Base-by-base conservation (phyloP, 1,139 yeast species). In the Meyerozyma elateridarum region DNA sequence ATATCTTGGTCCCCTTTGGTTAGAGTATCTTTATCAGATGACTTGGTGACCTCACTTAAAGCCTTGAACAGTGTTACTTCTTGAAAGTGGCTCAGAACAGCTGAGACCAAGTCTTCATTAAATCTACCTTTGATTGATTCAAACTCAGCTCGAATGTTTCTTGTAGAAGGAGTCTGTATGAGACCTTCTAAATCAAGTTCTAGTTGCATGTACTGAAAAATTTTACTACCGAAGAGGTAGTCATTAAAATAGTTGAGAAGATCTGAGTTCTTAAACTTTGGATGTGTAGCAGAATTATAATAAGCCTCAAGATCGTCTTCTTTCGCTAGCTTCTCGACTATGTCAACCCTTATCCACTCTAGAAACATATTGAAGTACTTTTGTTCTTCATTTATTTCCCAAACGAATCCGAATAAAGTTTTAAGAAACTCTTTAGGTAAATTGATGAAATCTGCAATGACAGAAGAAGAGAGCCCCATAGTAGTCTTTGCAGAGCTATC, bases 351-450 rank as follows among this genome's bases (percentile, higher is more conserved):
- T 9, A 38, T 41, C 40, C 40, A 39, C 12, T 12, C 31, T 19
- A n/a, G 44, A 15, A 28, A 28, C 16, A 14, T 6, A 30, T 64
- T 66, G 52, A 76, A 79, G 22, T 64, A 49, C 25, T 61, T 61
- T 39, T 71, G 76, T 38, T 79, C 85, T 21, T 67, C 65, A 42
- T 73, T 71, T 15, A 75, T 42, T 20, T 61, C 65, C 67, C 76
- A 61, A 24, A 76, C 60, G 18, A 63, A 54, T 15, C 53, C 53
- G 45, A 70, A 70, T 3, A 65, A 47, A 8, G 43, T 29, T 37
- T 66, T 62, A 18, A 76, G 42, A 12, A 67, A 45, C 2, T 35
- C 33, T 22, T 68, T 56, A 0, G 67, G 54, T 1, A 49, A 36
- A 1, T 42, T 45, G 1, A 66, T 52, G 3, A 70, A 45, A 0